phyloP scores from a whole-genome alignment of 805 yeast genomes.

The Pichia insulana region DNA sequence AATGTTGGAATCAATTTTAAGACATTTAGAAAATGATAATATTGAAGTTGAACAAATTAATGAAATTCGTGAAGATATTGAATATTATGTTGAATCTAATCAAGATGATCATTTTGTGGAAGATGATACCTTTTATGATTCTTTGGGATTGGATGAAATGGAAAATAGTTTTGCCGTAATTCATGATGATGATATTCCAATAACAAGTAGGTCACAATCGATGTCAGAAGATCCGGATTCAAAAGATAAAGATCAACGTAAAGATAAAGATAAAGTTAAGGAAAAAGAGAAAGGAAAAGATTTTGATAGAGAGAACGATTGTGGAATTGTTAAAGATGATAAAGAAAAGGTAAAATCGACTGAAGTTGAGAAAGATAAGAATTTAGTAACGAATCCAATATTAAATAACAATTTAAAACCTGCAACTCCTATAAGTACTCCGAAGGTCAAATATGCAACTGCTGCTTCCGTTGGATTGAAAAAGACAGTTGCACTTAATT shows the following conservation, averaged over 20 bases:
- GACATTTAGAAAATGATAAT: slow-evolving; percentile 71
- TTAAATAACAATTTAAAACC: slow-evolving; percentile 17
- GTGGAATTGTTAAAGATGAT: neutral
- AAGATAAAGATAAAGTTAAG: slow-evolving; percentile 4
- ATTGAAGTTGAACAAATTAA: slow-evolving; percentile 71
- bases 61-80: slow-evolving; percentile 79
- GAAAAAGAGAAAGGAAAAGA: slow-evolving; percentile 6
- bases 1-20: slow-evolving; percentile 67
- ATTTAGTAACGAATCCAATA: neutral
- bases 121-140: slow-evolving; percentile 88
- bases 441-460: slow-evolving; percentile 31
- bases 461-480: slow-evolving; percentile 23
- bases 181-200: slow-evolving; percentile 13
- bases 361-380: neutral
- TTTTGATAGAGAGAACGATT: slow-evolving; percentile 1
- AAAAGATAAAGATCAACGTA: slow-evolving; percentile 6
- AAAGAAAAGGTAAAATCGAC: neutral
- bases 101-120: slow-evolving; percentile 90
- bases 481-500: neutral
- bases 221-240: neutral
- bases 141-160: slow-evolving; percentile 56
- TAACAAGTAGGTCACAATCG: slow-evolving; percentile 3
- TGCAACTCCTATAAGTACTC: slow-evolving; percentile 28
- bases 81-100: slow-evolving; percentile 87
- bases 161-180: slow-evolving; percentile 25